These are phyloP conservation scores for Claviceps paspali DNA, from an alignment of 2,329 filamentous ascomycete genomes.

Conservation along the genomic window DNA sequence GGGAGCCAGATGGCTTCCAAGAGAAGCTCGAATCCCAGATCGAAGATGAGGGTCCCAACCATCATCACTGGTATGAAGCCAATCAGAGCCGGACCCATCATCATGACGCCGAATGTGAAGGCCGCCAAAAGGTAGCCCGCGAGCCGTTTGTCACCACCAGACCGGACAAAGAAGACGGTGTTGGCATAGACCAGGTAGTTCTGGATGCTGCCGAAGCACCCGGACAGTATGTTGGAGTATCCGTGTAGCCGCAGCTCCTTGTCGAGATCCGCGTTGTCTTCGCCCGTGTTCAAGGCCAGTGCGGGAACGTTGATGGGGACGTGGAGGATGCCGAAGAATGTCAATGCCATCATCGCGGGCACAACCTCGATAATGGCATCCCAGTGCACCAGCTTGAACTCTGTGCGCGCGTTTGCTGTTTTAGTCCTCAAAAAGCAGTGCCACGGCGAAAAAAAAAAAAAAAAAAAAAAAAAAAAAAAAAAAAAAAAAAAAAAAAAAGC, in stretches of 20 bases:
- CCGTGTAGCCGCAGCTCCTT: slow-evolving; percentile 86
- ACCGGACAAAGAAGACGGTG: slow-evolving; percentile 89
- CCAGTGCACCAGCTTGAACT: slow-evolving; percentile 72
- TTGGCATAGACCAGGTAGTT: slow-evolving; percentile 98
- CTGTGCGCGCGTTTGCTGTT: slow-evolving; percentile 28
- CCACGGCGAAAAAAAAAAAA: too few species aligned
- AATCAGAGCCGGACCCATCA: slow-evolving; percentile 74
- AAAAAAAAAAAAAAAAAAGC: too few species aligned
- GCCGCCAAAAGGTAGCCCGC: slow-evolving; percentile 74
- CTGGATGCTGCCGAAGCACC: slow-evolving; percentile 73
- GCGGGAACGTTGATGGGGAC: slow-evolving; percentile 97
- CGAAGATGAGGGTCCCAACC: slow-evolving; percentile 87
- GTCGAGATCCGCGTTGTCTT: slow-evolving; percentile 85
- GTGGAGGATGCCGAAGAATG: slow-evolving; percentile 93
- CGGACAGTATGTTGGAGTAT: slow-evolving; percentile 82
- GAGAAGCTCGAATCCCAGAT: slow-evolving; percentile 83
- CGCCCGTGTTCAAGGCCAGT: slow-evolving; percentile 73
- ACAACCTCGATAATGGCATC: slow-evolving; percentile 67
- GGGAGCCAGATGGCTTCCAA: slow-evolving; percentile 80
- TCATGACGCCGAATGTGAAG: slow-evolving; percentile 67
- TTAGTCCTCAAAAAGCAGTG: too few species aligned
- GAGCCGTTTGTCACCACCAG: slow-evolving; percentile 72
- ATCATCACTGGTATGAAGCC: slow-evolving; percentile 95
- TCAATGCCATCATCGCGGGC: slow-evolving; percentile 90
- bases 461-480: too few species aligned